Base-by-base conservation (phyloP, 192 early-diverging fungal genomes). In the Chytriomyces confervae region DNA sequence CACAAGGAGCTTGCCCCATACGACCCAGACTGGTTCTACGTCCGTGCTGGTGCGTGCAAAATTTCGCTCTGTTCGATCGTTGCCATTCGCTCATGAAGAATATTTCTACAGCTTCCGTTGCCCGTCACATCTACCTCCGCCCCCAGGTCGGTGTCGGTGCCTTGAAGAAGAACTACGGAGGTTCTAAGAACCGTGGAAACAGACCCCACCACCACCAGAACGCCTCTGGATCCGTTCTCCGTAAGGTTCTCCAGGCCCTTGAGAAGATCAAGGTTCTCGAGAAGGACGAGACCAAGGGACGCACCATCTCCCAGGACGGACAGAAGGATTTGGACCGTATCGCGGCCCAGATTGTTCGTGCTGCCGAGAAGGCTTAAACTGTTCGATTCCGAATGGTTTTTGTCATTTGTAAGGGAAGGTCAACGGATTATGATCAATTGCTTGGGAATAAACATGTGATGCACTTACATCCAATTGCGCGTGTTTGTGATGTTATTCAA, bases 1-100 rank as follows among this genome's bases (percentile, higher is more conserved):
- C 91, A 88, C 93, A 98, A 97, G 93, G 98, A 99, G 88, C 91
- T 97, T 76, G 93, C 93, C 78, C 98, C 98, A 50, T 95, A 96
- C 87, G 97, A 99, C 84, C 92, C 94, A 67, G 98, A 99, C 91
- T 99, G 97, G 97, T 99, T 92, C 93, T 99, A 97, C 90, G 85
- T 97, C 75, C 96, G 96, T 79, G 95, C 96, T 79, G 94, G 93
- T 94, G 84, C 71, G 87, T 11, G 3, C 53, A n/a, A n/a, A 1
- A 24, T 61, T 9, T 27, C 8, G 1, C n/a, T 51, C 29, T 69
- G 44, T 18, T 80, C 1, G 10, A 77, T 24, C 2, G 10, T 57
- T 1, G 27, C 9, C 10, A 75, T 77, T 79, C 1, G 29, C 50
- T 29, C 16, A 67, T 76, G 1, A 16, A 9, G 8, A 48, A 75